A percentile compares a stretch with the other conserved stretches of the same genome.
Evolutionary conservation across 768 basidiomycete species (phyloP).

Genomic region (Chalciporus pseudorubinellus): DNA sequence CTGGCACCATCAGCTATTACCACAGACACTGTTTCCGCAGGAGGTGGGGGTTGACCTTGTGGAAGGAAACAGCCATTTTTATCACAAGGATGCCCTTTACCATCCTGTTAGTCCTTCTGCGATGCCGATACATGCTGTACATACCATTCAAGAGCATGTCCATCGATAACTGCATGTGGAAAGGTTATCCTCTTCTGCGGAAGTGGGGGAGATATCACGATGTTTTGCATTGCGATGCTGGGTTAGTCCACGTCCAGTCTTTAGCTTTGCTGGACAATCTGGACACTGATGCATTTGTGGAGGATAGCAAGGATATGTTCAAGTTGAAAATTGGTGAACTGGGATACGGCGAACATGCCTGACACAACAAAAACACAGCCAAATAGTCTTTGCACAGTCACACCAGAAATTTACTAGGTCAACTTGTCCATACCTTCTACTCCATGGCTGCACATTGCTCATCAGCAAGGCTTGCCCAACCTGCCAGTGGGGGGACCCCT

Average conservation of each 20-base stretch:
- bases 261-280: background rate
- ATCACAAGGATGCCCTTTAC: constrained; percentile 7
- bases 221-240: constrained; percentile 2
- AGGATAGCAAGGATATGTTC: background rate
- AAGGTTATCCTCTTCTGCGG: background rate
- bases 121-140: too few relatives aligned
- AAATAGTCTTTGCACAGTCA: background rate
- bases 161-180: too few relatives aligned
- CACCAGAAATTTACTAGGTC: background rate
- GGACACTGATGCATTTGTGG: background rate
- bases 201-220: constrained; percentile 1
- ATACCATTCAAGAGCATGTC: too few relatives aligned
- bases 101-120: too few relatives aligned
- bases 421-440: background rate
- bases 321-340: background rate
- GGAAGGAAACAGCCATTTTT: constrained; percentile 4
- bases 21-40: background rate
- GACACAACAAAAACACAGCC: background rate
- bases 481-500: background rate
- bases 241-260: background rate
- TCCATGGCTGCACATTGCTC: background rate
- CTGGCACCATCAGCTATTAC: constrained; percentile 5
- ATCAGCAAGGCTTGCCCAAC: background rate
- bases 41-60: background rate
- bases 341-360: background rate